These are phyloP conservation scores for Aegilops sharonensis DNA, from an alignment of 176 grass and related monocot species.

Conservation along the genomic window DNA sequence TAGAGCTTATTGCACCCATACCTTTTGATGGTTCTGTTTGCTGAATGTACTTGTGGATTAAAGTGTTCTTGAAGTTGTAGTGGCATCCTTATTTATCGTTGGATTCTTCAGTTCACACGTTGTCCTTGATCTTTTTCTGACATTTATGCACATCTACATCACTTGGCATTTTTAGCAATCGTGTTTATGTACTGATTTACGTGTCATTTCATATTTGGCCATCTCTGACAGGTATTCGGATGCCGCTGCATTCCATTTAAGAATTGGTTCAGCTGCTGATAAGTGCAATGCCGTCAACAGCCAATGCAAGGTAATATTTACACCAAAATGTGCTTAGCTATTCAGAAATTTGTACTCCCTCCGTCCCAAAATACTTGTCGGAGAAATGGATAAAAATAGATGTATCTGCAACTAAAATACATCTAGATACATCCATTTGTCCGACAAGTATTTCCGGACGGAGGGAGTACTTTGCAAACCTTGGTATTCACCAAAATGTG, in stretches of 20 bases:
- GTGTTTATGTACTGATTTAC: not conserved
- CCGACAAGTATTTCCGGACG: too few relatives aligned
- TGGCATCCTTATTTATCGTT: not conserved
- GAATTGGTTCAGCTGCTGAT: conserved; percentile 85
- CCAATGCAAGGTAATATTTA: conserved; percentile 87
- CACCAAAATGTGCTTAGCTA: conserved; percentile 6
- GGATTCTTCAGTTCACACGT: not conserved
- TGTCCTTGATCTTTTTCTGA: not conserved
- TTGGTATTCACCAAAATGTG: too few relatives aligned
- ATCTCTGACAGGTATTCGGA: conserved; percentile 63
- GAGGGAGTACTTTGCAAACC: too few relatives aligned
- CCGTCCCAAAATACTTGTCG: too few relatives aligned
- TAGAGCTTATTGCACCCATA: not conserved
- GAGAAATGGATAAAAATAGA: too few relatives aligned
- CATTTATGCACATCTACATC: not conserved
- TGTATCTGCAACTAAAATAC: too few relatives aligned
- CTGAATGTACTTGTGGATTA: not conserved
- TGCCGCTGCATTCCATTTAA: conserved; percentile 81
- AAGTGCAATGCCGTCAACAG: conserved; percentile 91
- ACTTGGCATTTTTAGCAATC: not conserved
- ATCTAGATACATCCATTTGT: too few relatives aligned
- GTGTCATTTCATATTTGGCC: not conserved
- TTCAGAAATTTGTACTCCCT: too few relatives aligned
- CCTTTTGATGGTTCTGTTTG: not conserved
- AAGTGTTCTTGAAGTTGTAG: not conserved